Percentiles rank a stretch among this genome's conserved stretches.
phyloP scores from a whole-genome alignment of 805 yeast species.

The Hanseniaspora nectarophila region DNA sequence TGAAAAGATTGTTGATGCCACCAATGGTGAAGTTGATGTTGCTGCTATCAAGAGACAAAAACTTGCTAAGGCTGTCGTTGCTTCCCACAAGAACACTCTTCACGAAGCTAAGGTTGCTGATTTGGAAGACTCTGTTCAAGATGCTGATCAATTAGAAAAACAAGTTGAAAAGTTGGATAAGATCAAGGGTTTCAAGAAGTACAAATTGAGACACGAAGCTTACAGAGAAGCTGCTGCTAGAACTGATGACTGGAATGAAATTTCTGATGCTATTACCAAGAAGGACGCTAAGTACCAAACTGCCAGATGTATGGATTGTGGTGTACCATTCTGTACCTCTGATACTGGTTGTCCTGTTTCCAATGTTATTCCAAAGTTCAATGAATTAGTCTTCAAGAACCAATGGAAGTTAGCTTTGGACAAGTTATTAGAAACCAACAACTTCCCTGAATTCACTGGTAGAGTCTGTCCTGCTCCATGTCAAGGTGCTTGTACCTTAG shows the following conservation, averaged over 20 bases:
- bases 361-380: slow-evolving; percentile 95
- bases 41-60: slow-evolving; percentile 11
- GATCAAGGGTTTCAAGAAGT: slow-evolving; percentile 84
- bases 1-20: slow-evolving; percentile 69
- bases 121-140: slow-evolving; percentile 76
- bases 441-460: slow-evolving; percentile 97
- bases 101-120: slow-evolving; percentile 79
- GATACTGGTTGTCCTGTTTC: slow-evolving; percentile 98
- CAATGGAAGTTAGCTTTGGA: slow-evolving; percentile 91
- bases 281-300: slow-evolving; percentile 84
- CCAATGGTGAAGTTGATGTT: slow-evolving; percentile 65
- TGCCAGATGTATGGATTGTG: slow-evolving; percentile 99
- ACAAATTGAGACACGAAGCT: slow-evolving; percentile 75
- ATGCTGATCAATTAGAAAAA: slow-evolving; percentile 51
- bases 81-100: slow-evolving; percentile 27
- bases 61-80: slow-evolving; percentile 38
- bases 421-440: slow-evolving; percentile 86
- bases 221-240: slow-evolving; percentile 70
- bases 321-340: slow-evolving; percentile 96
- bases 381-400: slow-evolving; percentile 87
- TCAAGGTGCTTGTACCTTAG: slow-evolving; percentile 91
- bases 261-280: slow-evolving; percentile 66
- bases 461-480: slow-evolving; percentile 99
- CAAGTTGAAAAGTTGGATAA: slow-evolving; percentile 59
- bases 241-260: slow-evolving; percentile 84